A percentile compares a stretch with the other conserved stretches of the same genome.
These are phyloP conservation scores for Coffea eugenioides DNA, from an alignment of 257 asterid species.

Conservation along the genomic window DNA sequence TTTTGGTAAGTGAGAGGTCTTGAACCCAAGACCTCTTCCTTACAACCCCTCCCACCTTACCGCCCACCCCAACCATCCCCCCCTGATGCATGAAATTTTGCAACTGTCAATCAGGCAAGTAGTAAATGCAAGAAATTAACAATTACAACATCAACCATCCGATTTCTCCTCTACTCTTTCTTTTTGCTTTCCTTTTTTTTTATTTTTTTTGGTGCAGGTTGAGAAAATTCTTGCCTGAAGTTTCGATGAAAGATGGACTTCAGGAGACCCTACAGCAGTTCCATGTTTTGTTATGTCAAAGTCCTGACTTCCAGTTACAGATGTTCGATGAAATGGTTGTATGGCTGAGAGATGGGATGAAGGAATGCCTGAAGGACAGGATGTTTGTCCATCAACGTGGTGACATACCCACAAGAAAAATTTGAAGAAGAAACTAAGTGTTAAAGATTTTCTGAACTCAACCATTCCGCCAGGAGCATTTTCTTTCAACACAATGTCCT, in stretches of 20 bases:
- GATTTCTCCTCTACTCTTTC: neutral
- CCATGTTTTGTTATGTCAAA: slow-evolving; percentile 73
- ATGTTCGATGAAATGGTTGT: slow-evolving; percentile 58
- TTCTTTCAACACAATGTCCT: slow-evolving; percentile 74
- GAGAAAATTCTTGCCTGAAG: slow-evolving; percentile 61
- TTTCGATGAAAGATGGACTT: slow-evolving; percentile 79
- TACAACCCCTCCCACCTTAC: too few species aligned
- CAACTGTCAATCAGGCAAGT: neutral
- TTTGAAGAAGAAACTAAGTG: slow-evolving; percentile 85
- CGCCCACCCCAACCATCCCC: too few species aligned
- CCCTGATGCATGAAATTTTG: neutral
- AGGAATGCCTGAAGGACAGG: slow-evolving; percentile 52
- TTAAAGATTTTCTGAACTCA: slow-evolving; percentile 81
- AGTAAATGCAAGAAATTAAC: neutral
- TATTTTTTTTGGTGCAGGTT: neutral
- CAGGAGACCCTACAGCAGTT: slow-evolving; percentile 84
- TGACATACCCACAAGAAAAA: slow-evolving; percentile 88
- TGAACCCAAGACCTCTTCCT: too few species aligned
- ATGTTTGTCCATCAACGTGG: slow-evolving; percentile 59
- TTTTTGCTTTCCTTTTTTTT: neutral
- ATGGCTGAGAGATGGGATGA: slow-evolving; percentile 74
- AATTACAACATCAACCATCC: neutral
- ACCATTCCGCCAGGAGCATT: slow-evolving; percentile 98
- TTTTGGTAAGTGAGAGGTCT: too few species aligned
- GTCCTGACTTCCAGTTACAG: slow-evolving; percentile 61